Evolutionary conservation across 805 yeast genomes (phyloP).

Genomic region (Teunomyces gatunensis): DNA sequence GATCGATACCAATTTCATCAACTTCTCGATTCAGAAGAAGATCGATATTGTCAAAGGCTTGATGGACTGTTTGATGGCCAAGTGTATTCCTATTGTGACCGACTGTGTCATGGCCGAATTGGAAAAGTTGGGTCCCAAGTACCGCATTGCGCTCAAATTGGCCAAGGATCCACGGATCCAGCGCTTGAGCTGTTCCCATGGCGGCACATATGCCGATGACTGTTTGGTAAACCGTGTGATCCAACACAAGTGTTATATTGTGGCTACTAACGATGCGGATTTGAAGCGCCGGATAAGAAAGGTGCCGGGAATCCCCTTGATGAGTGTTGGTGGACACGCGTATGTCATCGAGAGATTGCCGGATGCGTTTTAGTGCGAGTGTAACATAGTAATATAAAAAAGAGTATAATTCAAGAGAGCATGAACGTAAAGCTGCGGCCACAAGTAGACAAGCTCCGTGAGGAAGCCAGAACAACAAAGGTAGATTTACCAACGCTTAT

Average conservation of each 20-base stretch:
- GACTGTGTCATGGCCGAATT: conserved; percentile 98
- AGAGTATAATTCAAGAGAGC: no score
- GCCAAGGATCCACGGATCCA: conserved; percentile 93
- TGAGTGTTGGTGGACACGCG: conserved; percentile 94
- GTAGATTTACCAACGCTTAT: no score
- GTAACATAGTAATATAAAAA: background rate
- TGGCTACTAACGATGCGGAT: conserved; percentile 98
- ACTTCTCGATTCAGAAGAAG: conserved; percentile 93
- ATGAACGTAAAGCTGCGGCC: background rate
- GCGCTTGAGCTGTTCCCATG: conserved; percentile 84
- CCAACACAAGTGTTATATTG: conserved; percentile 95
- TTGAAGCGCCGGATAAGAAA: conserved; percentile 90
- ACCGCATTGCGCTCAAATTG: conserved; percentile 84
- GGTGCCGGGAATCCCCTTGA: conserved; percentile 94
- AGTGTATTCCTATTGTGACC: conserved; percentile 92
- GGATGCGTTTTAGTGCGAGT: conserved; percentile 64
- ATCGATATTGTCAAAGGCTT: conserved; percentile 92
- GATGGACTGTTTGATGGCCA: conserved; percentile 94
- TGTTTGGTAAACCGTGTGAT: conserved; percentile 89
- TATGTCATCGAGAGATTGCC: conserved; percentile 94
- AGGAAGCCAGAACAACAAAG: background rate
- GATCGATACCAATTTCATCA: conserved; percentile 94
- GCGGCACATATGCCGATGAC: conserved; percentile 98
- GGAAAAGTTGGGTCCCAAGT: conserved; percentile 93
- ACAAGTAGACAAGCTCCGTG: background rate